Base-by-base conservation (phyloP, 192 early-diverging fungal species). In the Entomortierella chlamydospora region DNA sequence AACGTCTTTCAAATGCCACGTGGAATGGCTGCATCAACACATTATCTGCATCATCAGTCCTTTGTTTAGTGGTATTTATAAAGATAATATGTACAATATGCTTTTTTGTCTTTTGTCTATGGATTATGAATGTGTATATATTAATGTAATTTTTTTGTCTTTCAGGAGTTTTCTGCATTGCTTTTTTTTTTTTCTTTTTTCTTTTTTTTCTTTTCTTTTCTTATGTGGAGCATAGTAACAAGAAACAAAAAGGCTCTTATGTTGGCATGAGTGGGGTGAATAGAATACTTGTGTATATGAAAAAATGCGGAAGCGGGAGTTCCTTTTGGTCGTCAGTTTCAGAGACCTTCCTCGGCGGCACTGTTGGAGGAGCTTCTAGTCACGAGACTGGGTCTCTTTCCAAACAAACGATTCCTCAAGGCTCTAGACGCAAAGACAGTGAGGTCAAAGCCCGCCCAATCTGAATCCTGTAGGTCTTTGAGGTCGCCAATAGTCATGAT, bases 401-500 rank as follows among this genome's bases (percentile, higher is more conserved):
- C 87, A 66, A 83, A 78, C 8, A 89, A 66, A 54, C 79, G 74
- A 60, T 89, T 89, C 64, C 86, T 82, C n/a, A 89, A 57, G 1
- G 85, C 85, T 66, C 87, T 78, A 23, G 84, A 68, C 9, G 87
- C 85, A 82, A 89, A 89, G 0, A 89, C 87, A 0, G 87, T 89
- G 11, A 89, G 68, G 26, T 85, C 85, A 66, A 89, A 85, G 0
- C 87, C 90, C 7, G 83, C 74, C 92, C 92, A 94, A 62, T 94
- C 93, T 63, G 90, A 89, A 29, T 94, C 92, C 54, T 89, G 87
- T 28, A 94, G 63, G 56, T 89, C 89, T 53, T 89, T 85, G 65
- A 94, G 66, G 72, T 94, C 92, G 1, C 92, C 93, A 57, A 94
- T 89, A 0, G 91, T 92, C 91, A 92, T 89, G 53, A 94, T 87